Conservation (phyloP, 1,284 basidiomycete genomes). For the Leccinum colubrinum region DNA sequence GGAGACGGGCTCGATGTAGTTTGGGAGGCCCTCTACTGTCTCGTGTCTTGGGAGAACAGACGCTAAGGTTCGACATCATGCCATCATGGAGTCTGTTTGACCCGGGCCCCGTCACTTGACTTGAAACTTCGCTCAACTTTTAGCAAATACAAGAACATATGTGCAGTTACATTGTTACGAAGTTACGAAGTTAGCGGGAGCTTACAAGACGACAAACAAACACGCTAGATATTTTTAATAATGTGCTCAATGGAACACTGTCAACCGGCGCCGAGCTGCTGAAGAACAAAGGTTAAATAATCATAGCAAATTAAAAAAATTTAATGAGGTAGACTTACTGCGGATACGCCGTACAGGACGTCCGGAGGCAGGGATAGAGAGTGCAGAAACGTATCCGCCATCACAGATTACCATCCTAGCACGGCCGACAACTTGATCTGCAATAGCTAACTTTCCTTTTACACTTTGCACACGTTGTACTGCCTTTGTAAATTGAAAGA, state of each 20-base stretch:
- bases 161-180: too few species aligned
- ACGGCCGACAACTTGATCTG: not conserved
- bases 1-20: slow-evolving; percentile 95
- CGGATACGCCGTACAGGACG: not conserved
- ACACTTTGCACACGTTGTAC: not conserved
- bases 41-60: slow-evolving; percentile 57
- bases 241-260: not conserved
- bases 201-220: too few species aligned
- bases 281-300: not conserved
- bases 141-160: too few species aligned
- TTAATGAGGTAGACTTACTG: not conserved
- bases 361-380: not conserved
- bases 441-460: not conserved
- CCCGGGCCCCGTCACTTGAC: too few species aligned
- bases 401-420: not conserved
- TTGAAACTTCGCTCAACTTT: too few species aligned
- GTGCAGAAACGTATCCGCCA: not conserved
- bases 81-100: too few species aligned
- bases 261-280: not conserved
- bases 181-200: too few species aligned
- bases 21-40: slow-evolving; percentile 91
- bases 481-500: not conserved
- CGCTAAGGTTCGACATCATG: not conserved
- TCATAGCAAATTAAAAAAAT: not conserved
- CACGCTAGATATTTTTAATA: too few species aligned